Percentiles rank a stretch among this genome's conserved stretches.
phyloP scores from a whole-genome alignment of 2,329 filamentous ascomycete genomes.

The Xylogone sp. region DNA sequence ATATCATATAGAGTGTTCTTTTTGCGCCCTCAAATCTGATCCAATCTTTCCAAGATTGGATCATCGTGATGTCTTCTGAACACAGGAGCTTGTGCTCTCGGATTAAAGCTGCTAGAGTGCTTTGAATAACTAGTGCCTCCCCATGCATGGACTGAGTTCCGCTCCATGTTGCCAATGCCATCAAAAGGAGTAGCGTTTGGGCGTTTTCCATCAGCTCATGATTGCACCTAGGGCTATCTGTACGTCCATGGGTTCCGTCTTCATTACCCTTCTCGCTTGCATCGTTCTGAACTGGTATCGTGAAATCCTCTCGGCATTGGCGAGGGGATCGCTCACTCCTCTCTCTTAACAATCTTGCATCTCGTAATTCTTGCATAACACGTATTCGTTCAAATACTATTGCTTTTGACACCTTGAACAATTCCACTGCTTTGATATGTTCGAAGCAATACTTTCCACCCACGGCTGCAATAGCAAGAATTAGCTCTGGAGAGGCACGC shows the following conservation, averaged over 20 bases:
- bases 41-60: conserved; percentile 52
- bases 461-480: conserved; percentile 64
- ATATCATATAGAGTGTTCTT: conserved; percentile 56
- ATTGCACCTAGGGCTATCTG: not conserved
- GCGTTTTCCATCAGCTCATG: conserved; percentile 51
- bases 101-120: conserved; percentile 52
- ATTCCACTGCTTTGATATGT: conserved; percentile 52
- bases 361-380: not conserved
- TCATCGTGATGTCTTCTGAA: conserved; percentile 38
- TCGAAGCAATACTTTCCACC: conserved; percentile 66
- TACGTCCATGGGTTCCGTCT: not conserved
- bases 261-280: too few species aligned
- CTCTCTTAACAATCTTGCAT: not conserved
- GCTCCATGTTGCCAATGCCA: conserved; percentile 54
- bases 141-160: conserved; percentile 57
- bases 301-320: too few species aligned
- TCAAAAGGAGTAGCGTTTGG: conserved; percentile 57
- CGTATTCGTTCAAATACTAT: conserved; percentile 55
- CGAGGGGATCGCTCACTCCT: not conserved
- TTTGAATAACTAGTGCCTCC: conserved; percentile 55
- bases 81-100: conserved; percentile 29
- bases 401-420: conserved; percentile 59
- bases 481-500: conserved; percentile 62
- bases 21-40: conserved; percentile 52
- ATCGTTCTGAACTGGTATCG: too few species aligned